Conservation (phyloP, 2,329 filamentous ascomycete species). For the Exophiala sp. region DNA sequence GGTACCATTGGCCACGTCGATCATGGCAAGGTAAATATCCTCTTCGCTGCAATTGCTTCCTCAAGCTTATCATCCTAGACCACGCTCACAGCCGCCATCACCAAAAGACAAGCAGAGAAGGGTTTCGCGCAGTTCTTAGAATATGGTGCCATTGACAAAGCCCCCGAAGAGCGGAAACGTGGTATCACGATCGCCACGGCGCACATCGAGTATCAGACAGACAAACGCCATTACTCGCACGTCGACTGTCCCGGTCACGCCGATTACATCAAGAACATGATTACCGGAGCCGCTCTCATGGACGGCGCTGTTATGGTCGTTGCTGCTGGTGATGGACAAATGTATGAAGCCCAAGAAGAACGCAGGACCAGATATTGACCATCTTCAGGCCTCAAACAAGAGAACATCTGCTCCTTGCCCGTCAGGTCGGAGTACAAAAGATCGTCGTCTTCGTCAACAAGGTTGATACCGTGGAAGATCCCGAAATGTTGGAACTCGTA, state of each 20-base stretch:
- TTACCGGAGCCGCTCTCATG: constrained; percentile 99
- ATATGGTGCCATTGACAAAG: constrained; percentile 98
- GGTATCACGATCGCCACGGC: constrained; percentile 99
- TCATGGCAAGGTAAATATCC: constrained; percentile 81
- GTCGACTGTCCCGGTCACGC: constrained; percentile 99
- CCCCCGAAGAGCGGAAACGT: constrained; percentile 98
- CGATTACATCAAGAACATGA: constrained; percentile 99
- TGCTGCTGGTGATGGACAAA: constrained; percentile 96
- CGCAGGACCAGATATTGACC: neutral
- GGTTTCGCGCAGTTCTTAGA: constrained; percentile 92
- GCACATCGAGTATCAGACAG: constrained; percentile 97
- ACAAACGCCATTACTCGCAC: constrained; percentile 94
- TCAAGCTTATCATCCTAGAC: constrained; percentile 58
- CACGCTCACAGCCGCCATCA: constrained; percentile 96
- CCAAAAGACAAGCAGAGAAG: constrained; percentile 94
- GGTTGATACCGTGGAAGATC: constrained; percentile 93
- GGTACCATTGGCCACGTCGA: constrained; percentile 99
- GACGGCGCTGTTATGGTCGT: constrained; percentile 98
- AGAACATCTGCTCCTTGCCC: constrained; percentile 95
- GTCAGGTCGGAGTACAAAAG: constrained; percentile 96
- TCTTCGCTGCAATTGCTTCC: constrained; percentile 17
- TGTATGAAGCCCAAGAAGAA: constrained; percentile 50
- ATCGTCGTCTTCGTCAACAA: constrained; percentile 99
- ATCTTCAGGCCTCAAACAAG: constrained; percentile 78
- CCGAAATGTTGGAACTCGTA: constrained; percentile 99